phyloP scores from a whole-genome alignment of 345 rosid species.

The Salix brachista region DNA sequence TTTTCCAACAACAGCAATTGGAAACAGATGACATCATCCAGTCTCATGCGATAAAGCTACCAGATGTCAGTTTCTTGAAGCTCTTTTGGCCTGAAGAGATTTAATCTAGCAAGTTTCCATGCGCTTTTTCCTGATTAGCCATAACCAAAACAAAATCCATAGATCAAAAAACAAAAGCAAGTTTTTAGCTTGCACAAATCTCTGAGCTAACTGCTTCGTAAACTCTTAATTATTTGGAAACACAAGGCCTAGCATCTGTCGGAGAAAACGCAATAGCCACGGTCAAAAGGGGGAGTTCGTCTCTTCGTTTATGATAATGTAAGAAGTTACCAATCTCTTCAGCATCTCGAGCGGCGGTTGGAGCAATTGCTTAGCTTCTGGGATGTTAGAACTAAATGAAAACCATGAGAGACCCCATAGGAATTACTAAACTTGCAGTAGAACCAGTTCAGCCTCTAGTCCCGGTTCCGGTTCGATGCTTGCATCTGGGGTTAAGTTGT shows the following conservation, averaged over 20 bases:
- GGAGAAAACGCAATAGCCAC: too few species aligned
- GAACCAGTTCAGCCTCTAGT: background rate
- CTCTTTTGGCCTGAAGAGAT: slow-evolving; percentile 11
- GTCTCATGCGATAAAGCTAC: background rate
- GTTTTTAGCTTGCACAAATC: slow-evolving; percentile 16
- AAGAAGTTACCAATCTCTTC: background rate
- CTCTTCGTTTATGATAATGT: background rate
- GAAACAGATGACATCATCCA: slow-evolving; percentile 4
- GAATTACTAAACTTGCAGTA: background rate
- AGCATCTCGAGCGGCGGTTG: background rate
- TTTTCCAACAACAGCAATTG: slow-evolving; percentile 22
- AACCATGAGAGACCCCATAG: background rate
- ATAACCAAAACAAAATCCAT: background rate
- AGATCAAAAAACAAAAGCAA: slow-evolving; percentile 6
- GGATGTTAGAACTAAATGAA: background rate
- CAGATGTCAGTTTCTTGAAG: slow-evolving; percentile 2
- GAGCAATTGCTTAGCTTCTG: background rate
- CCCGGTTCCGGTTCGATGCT: background rate
- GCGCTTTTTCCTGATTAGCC: slow-evolving; percentile 15
- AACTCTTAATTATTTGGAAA: background rate
- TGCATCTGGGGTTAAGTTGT: background rate
- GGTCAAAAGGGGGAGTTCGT: too few species aligned
- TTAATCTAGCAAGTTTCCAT: slow-evolving; percentile 34
- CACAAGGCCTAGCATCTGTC: background rate
- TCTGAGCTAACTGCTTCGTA: slow-evolving; percentile 12